Conservation (phyloP, 1,284 basidiomycete species). For the Moesziomyces sp. region DNA sequence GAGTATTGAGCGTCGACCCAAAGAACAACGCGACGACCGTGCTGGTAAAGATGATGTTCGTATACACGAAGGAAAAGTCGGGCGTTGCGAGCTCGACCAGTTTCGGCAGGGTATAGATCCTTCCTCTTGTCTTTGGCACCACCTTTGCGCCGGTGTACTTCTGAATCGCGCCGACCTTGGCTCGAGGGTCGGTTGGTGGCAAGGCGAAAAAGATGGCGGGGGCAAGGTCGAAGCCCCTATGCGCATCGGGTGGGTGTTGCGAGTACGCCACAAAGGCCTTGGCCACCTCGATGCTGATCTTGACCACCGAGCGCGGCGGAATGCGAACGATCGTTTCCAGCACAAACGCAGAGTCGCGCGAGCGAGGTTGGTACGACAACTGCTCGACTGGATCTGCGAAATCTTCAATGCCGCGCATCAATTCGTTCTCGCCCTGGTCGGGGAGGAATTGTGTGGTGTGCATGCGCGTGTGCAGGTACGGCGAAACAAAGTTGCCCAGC, state of each 20-base stretch:
- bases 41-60: slow-evolving; percentile 77
- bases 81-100: slow-evolving; percentile 92
- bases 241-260: slow-evolving; percentile 94
- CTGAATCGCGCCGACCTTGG: slow-evolving; percentile 1
- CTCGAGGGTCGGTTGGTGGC: slow-evolving; percentile 7
- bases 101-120: slow-evolving; percentile 81
- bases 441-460: slow-evolving; percentile 60
- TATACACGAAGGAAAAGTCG: slow-evolving; percentile 99
- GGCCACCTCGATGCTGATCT: slow-evolving; percentile 79
- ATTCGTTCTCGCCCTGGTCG: slow-evolving; percentile 21
- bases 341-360: slow-evolving; percentile 18
- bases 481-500: slow-evolving; percentile 90
- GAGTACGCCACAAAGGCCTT: slow-evolving; percentile 92
- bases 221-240: slow-evolving; percentile 91
- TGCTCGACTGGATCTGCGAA: slow-evolving; percentile 37
- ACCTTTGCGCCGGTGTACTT: too few relatives aligned
- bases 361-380: slow-evolving; percentile 41
- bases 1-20: slow-evolving; percentile 86
- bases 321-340: slow-evolving; percentile 77
- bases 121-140: too few relatives aligned
- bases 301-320: slow-evolving; percentile 73
- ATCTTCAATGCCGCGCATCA: slow-evolving; percentile 46
- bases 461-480: slow-evolving; percentile 84
- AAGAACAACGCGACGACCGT: slow-evolving; percentile 81
- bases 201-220: slow-evolving; percentile 71